Evolutionary conservation across 306 rosid genomes (phyloP).

Genomic region (cucumber (Cucumis sativus)): Cucumber_9930_V3 NC_026657.2:17626501-17627000

Average conservation of each 20-base stretch:
- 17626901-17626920: conserved; percentile 87
- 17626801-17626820: no score
- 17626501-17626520: background rate
- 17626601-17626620: background rate
- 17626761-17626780: no score
- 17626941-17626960: conserved; percentile 96
- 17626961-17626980: conserved; percentile 73
- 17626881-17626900: conserved; percentile 90
- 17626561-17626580: background rate
- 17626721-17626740: background rate
- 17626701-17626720: background rate
- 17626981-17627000: conserved; percentile 95
- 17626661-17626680: background rate
- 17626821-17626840: background rate
- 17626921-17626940: conserved; percentile 98
- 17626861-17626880: conserved; percentile 99
- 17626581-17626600: background rate
- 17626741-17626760: no score
- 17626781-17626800: no score
- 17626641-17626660: background rate
- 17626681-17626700: background rate
- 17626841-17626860: background rate
- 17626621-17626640: background rate
- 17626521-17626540: background rate
- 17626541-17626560: background rate